Base-by-base conservation (phyloP, 208 protist species). In the Acanthamoeba divionensis region DNA sequence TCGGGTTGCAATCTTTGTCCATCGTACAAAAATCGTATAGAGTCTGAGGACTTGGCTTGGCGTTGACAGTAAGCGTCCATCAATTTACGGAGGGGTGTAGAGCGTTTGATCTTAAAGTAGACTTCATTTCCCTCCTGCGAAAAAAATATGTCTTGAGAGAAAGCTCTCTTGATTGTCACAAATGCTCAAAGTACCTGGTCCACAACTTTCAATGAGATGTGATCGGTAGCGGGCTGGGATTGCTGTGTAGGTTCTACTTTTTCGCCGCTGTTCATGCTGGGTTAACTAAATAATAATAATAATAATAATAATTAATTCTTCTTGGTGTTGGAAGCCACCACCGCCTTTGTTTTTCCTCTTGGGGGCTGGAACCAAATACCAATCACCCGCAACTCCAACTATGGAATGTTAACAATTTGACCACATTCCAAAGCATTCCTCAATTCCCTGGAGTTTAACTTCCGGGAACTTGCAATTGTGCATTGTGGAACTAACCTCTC, bases 1-100 rank as follows among this genome's bases (percentile, higher is more conserved):
- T 94, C 94, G 73, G 97, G 95, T 60, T 98, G 94, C 6, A 99
- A 95, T 45, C 97, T 95, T 10, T 94, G 92, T 29, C 98, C 98
- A 79, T 99, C 98, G 90, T 98, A 98, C n/a, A 98, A 90, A 90
- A 99, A 99, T 71, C 98, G 96, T 29, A 98, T 96, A 80, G 95
- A 96, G 26, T 93, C 93, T 33, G 94, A 93, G 1, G 93, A 92
- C 24, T 98, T 96, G 86, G 95, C 97, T 90, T 98, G 97, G 92
- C 98, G 97, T 93, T 98, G 98, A 94, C 97, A 98, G 93, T 98
- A 99, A 13, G 97, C 97, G 71, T 99, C 97, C 93, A 98, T 98
- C 33, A 99, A 91, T 93, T 99, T 99, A 47, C 96, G 96, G 54
- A 99, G 92, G 87, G 95, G 96, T 13, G 98, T 99, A 13, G 93